Percentiles rank a stretch among this genome's conserved stretches.
Conservation (phyloP, 768 basidiomycete species). For the Mycena belliarum region DNA sequence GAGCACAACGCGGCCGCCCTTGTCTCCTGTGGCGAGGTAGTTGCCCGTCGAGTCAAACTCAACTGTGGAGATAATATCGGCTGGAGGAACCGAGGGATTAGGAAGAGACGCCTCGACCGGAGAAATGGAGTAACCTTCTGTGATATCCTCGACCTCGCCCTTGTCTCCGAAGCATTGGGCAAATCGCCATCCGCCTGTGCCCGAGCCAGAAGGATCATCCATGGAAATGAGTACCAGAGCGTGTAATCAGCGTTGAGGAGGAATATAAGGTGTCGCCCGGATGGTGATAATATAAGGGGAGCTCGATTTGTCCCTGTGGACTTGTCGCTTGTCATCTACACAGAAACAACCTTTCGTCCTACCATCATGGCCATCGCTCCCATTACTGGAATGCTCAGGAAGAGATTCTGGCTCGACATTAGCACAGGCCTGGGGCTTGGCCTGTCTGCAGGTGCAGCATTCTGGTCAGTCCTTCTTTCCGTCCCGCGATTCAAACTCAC, state of each 20-base stretch:
- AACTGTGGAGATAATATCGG: constrained; percentile 99
- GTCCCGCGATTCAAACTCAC: constrained; percentile 28
- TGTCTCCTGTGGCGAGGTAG: constrained; percentile 99
- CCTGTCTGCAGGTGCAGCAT: constrained; percentile 70
- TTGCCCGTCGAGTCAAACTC: constrained; percentile 99
- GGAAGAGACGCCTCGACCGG: constrained; percentile 11
- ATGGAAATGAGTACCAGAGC: constrained; percentile 47
- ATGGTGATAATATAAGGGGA: constrained; percentile 19
- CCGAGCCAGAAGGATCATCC: constrained; percentile 86
- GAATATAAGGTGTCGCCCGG: not conserved
- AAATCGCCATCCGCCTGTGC: constrained; percentile 94
- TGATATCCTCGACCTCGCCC: constrained; percentile 98
- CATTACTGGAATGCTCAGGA: constrained; percentile 92
- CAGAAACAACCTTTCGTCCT: not conserved
- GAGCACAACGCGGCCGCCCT: constrained; percentile 97
- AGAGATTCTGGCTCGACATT: constrained; percentile 87
- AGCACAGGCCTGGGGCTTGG: constrained; percentile 77
- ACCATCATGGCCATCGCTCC: constrained; percentile 79
- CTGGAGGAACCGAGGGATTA: constrained; percentile 41
- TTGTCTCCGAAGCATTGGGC: constrained; percentile 99
- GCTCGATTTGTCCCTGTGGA: constrained; percentile 24
- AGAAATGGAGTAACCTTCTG: constrained; percentile 70
- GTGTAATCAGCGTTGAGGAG: not conserved
- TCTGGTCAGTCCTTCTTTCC: constrained; percentile 65
- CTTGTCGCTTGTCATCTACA: not conserved